Percentiles rank a stretch among this genome's conserved stretches.
Conservation (phyloP, 2,329 filamentous ascomycete species). For the Claviceps sp. region DNA sequence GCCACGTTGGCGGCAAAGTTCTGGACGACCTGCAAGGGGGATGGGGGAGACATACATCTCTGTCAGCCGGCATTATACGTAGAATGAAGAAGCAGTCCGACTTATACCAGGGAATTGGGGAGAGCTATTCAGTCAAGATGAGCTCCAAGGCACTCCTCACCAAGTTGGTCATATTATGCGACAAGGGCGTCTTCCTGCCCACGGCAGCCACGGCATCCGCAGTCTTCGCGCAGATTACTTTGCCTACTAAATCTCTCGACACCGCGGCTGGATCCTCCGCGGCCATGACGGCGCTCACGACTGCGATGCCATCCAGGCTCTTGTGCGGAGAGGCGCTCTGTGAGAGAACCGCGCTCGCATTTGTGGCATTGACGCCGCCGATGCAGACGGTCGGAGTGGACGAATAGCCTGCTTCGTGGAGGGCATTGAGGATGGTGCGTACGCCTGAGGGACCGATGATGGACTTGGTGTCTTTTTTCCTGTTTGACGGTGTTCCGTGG, state of each 20-base stretch:
- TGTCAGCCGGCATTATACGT: neutral
- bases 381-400: slow-evolving; percentile 63
- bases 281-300: slow-evolving; percentile 80
- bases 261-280: slow-evolving; percentile 52
- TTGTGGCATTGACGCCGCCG: slow-evolving; percentile 70
- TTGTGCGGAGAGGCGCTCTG: slow-evolving; percentile 44
- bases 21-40: slow-evolving; percentile 52
- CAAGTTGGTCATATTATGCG: slow-evolving; percentile 95
- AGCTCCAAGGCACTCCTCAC: slow-evolving; percentile 22
- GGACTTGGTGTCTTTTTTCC: slow-evolving; percentile 72
- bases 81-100: too few relatives aligned
- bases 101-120: neutral
- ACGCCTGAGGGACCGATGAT: slow-evolving; percentile 45
- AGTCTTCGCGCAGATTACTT: slow-evolving; percentile 34
- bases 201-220: slow-evolving; percentile 45
- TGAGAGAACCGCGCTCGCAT: slow-evolving; percentile 60
- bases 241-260: slow-evolving; percentile 39
- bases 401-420: slow-evolving; percentile 34
- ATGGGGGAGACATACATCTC: neutral
- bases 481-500: slow-evolving; percentile 16
- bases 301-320: slow-evolving; percentile 64
- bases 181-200: slow-evolving; percentile 52
- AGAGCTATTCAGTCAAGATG: neutral
- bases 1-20: slow-evolving; percentile 91
- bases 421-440: slow-evolving; percentile 36